phyloP scores from a whole-genome alignment of 139 green algal species.

The Closterium sp. region DNA sequence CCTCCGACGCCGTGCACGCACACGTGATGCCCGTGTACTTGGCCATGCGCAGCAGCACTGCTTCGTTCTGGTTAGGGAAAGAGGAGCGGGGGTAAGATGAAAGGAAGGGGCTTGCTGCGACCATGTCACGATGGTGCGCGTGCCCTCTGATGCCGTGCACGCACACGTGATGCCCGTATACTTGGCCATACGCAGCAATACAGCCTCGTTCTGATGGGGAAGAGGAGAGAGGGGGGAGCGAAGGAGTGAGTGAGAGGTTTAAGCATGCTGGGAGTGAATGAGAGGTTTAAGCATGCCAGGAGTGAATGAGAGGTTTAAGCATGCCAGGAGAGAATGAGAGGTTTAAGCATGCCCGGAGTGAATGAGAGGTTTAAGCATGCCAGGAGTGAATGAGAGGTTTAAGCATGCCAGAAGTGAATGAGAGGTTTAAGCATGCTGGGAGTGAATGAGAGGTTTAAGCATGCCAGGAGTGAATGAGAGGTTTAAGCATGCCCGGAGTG shows the following conservation, averaged over 20 bases:
- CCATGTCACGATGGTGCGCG: not conserved
- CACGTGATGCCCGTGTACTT: constrained; percentile 75
- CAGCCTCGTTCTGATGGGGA: constrained; percentile 77
- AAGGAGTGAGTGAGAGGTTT: not conserved
- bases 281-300: constrained; percentile 83
- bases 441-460: too few species aligned
- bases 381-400: constrained; percentile 69
- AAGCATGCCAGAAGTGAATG: too few species aligned
- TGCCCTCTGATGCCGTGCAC: constrained; percentile 19
- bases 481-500: too few species aligned
- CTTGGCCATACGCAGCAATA: constrained; percentile 87
- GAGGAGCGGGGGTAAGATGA: not conserved
- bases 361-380: constrained; percentile 72
- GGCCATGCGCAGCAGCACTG: constrained; percentile 82
- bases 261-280: too few species aligned
- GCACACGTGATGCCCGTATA: constrained; percentile 67
- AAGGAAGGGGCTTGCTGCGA: not conserved
- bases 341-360: too few species aligned
- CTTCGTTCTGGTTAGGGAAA: constrained; percentile 71
- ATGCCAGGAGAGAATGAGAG: not conserved
- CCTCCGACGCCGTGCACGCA: constrained; percentile 30
- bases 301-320: too few species aligned
- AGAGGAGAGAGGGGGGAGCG: not conserved
- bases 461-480: not conserved
- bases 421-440: constrained; percentile 83